Evolutionary conservation across 164 flowering plant genomes (phyloP).

Genomic region (Brasenia schreberi): DNA sequence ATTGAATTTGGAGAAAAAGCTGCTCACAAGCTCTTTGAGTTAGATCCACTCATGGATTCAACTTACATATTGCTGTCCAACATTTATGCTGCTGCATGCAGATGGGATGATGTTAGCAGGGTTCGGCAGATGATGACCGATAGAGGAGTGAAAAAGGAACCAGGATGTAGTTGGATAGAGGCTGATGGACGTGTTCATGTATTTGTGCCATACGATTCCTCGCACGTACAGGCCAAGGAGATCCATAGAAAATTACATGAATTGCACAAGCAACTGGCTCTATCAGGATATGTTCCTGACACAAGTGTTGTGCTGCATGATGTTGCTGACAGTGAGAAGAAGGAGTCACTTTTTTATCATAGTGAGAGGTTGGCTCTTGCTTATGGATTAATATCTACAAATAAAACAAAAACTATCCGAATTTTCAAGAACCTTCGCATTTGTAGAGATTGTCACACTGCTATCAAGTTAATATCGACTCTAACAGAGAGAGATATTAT

Average conservation of each 20-base stretch:
- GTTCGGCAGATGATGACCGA: slow-evolving; percentile 30
- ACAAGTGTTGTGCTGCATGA: slow-evolving; percentile 31
- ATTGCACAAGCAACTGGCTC: slow-evolving; percentile 13
- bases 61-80: slow-evolving; percentile 41
- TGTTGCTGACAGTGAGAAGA: slow-evolving; percentile 24
- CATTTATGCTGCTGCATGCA: slow-evolving; percentile 38
- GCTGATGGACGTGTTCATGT: slow-evolving; percentile 33
- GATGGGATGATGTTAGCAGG: slow-evolving; percentile 37
- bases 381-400: slow-evolving; percentile 28
- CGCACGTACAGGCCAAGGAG: slow-evolving; percentile 30
- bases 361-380: slow-evolving; percentile 49
- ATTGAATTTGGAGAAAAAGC: slow-evolving; percentile 37
- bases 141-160: slow-evolving; percentile 43
- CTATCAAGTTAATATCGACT: slow-evolving; percentile 31
- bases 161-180: slow-evolving; percentile 61
- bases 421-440: slow-evolving; percentile 38
- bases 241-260: slow-evolving; percentile 38
- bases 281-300: slow-evolving; percentile 31
- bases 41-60: slow-evolving; percentile 29
- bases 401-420: slow-evolving; percentile 15
- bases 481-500: slow-evolving; percentile 26
- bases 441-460: slow-evolving; percentile 37
- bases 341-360: slow-evolving; percentile 29
- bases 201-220: slow-evolving; percentile 35
- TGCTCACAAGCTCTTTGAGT: slow-evolving; percentile 35